Conservation (phyloP, 805 yeast genomes). For the Candida stauntonica region DNA sequence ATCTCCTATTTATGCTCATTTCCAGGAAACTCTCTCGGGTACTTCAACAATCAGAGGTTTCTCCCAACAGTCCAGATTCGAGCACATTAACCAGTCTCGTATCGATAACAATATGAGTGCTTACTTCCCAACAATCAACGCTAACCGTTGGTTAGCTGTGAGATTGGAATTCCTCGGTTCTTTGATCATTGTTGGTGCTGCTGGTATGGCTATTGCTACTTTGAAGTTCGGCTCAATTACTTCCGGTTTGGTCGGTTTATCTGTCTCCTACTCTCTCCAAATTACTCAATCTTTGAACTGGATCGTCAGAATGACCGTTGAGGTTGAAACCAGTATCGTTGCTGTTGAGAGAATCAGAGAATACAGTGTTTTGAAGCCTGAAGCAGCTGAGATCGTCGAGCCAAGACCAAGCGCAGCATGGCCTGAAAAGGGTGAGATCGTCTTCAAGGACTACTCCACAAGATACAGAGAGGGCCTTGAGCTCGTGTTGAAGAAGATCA, state of each 20-base stretch:
- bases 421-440: conserved; percentile 70
- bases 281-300: conserved; percentile 91
- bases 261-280: conserved; percentile 89
- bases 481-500: conserved; percentile 67
- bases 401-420: conserved; percentile 66
- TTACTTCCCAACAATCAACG: conserved; percentile 84
- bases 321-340: conserved; percentile 95
- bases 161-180: conserved; percentile 91
- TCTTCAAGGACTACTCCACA: conserved; percentile 71
- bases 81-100: conserved; percentile 58
- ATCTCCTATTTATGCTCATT: conserved; percentile 79
- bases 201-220: conserved; percentile 64
- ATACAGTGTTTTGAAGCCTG: conserved; percentile 73
- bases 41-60: conserved; percentile 74
- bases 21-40: conserved; percentile 78
- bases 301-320: conserved; percentile 99
- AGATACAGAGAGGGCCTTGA: conserved; percentile 81
- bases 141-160: conserved; percentile 97
- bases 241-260: conserved; percentile 91
- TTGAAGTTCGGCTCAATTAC: conserved; percentile 65
- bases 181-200: conserved; percentile 77
- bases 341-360: conserved; percentile 94
- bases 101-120: conserved; percentile 89
- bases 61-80: conserved; percentile 59
- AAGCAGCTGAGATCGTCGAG: conserved; percentile 72